phyloP scores from a whole-genome alignment of 805 yeast species.

The Cyberlindnera suaveolens region DNA sequence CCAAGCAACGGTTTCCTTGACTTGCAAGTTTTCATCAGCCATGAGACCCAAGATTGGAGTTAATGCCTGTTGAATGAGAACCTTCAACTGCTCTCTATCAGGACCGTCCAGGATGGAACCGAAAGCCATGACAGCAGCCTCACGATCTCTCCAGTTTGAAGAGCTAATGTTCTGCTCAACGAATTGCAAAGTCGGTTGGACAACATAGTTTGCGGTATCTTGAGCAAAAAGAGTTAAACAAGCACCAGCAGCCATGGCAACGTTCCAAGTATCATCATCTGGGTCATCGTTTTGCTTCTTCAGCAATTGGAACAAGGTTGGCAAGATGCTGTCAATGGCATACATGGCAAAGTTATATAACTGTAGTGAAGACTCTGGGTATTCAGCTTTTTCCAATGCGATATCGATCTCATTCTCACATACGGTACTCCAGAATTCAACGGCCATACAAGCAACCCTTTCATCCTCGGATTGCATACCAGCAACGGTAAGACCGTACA shows the following conservation, averaged over 20 bases:
- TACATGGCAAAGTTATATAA: constrained; percentile 78
- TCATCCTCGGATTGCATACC: constrained; percentile 87
- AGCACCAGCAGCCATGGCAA: constrained; percentile 98
- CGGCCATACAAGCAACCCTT: constrained; percentile 94
- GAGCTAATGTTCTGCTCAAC: constrained; percentile 67
- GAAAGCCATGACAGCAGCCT: constrained; percentile 98
- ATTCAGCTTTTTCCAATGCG: constrained; percentile 59
- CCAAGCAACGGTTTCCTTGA: constrained; percentile 97
- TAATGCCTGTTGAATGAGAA: constrained; percentile 74
- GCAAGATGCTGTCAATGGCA: constrained; percentile 81
- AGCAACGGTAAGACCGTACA: constrained; percentile 79
- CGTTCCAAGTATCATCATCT: constrained; percentile 96
- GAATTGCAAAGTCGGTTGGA: constrained; percentile 77
- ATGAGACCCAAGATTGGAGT: constrained; percentile 71
- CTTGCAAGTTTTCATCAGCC: constrained; percentile 72
- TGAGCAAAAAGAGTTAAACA: constrained; percentile 93
- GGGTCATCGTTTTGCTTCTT: constrained; percentile 90
- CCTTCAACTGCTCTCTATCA: constrained; percentile 59
- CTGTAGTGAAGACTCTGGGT: constrained; percentile 42
- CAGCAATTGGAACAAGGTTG: constrained; percentile 72
- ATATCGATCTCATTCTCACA: constrained; percentile 94
- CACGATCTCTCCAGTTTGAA: constrained; percentile 77
- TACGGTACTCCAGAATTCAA: constrained; percentile 99
- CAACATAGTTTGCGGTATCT: constrained; percentile 79
- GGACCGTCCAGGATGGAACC: constrained; percentile 97